Base-by-base conservation (phyloP, 345 rosid species). In the Gossypioides kirkii region DNA sequence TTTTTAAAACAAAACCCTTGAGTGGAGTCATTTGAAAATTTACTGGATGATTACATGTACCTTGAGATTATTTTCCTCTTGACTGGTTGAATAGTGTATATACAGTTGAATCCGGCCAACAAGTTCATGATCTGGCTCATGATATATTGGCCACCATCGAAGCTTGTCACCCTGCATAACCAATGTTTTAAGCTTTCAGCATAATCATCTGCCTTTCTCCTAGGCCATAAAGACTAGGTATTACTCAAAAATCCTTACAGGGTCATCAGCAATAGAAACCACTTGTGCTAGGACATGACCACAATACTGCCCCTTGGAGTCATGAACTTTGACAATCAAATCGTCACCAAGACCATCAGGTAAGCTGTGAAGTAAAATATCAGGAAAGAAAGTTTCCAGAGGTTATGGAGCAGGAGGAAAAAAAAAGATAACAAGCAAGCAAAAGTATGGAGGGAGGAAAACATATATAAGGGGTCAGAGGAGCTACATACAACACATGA, bases 41-140 rank as follows among this genome's bases (percentile, higher is more conserved):
- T 68, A 26, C 41, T 26, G 52, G 38, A 62, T 14, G 13, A 49
- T 43, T 38, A 36, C 6, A 9, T 14, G 23, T 75, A 80, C 91
- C 88, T 90, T 94, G 22, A 80, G 85, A 76, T 70, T 79, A 75
- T 77, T 85, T 62, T 89, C 99, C 70, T 92, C 98, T 46, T 86
- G 83, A 84, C 87, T 86, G 54, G 89, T 87, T 75, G 97, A 85
- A 71, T 95, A 95, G 69, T 75, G 81, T 77, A 92, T 78, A 61
- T 78, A 75, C 16, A 95, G 90, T 80, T 92, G 98, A 66, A 90
- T 73, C 77, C 89, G 91, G 41, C 99, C 99, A 47, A 89, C 87
- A 66, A 86, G 87, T 78, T 95, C 99, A 79, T 95, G 99, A 73
- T 87, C 99, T 59, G 99, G 99, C 82, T 95, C 98, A 49, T 80